Evolutionary conservation across 2,329 filamentous ascomycete genomes (phyloP), one percentile per base, ranked within the genome.

Genomic region (Botrytis tulipae): DNA sequence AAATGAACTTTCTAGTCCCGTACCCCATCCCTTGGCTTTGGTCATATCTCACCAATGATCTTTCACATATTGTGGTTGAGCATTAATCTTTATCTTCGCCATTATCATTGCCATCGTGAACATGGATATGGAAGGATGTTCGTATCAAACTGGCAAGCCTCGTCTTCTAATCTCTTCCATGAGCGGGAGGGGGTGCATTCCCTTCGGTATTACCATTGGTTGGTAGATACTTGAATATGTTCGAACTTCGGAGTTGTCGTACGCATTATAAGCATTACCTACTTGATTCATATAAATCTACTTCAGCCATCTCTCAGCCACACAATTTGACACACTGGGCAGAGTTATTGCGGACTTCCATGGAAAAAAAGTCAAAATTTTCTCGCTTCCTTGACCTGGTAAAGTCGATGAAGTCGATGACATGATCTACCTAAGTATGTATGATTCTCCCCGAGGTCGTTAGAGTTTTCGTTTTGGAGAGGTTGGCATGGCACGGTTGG

Each of bases 21-120:
- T 54, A 57, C 65, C 65, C 48, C 65, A 32, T 57, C 35, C 25
- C 66, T 68, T 68, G 46, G 65, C 65, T 40, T 68, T 67, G n/a
- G 51, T 54, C 65, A 37, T 29, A 67, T 40, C 44, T 67, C 65
- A n/a, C 44, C 63, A 51, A 51, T 67, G 29, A 46, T 44, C 44
- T 67, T 37, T 44, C 63, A 48, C 29, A 25, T 29, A 37, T n/a
- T 22, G 48, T 54, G 63, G 18, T 54, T 29, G 44, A 67, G 63
- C 44, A 67, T 22, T 67, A 54, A 40, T 54, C 44, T 51, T 40
- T 54, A 54, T 57, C 66, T 16, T 68, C 48, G 37, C 35, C 48
- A 40, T 68, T 37, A 5, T 22, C 48, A 42, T 57, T 18, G 25
- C 35, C 46, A 54, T 54, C 35, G 42, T 67, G 29, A 37, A 9